phyloP scores from a whole-genome alignment of 768 basidiomycete genomes.

The Podaxis mareebaensis region DNA sequence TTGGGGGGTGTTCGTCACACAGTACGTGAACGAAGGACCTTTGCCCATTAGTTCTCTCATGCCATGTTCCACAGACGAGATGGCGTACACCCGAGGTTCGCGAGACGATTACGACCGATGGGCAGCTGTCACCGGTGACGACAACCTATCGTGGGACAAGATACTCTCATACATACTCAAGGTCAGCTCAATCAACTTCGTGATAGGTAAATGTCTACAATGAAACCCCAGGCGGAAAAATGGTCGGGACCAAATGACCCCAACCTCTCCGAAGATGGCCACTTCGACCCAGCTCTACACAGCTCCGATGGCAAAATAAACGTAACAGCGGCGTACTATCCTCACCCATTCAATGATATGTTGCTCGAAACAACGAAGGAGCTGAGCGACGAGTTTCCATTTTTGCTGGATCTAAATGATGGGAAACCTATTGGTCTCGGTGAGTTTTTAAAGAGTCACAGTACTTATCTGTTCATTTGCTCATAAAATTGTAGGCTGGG shows the following conservation, averaged over 20 bases:
- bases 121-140: conserved; percentile 13
- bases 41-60: background rate
- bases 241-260: conserved; percentile 16
- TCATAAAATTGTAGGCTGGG: conserved; percentile 18
- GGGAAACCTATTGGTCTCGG: conserved; percentile 42
- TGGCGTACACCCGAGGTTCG: conserved; percentile 14
- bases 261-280: conserved; percentile 16
- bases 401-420: conserved; percentile 40
- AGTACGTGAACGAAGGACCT: conserved; percentile 19
- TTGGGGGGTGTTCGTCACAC: conserved; percentile 30
- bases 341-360: conserved; percentile 13
- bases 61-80: background rate
- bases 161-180: conserved; percentile 14
- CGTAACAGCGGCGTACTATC: conserved; percentile 27
- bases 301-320: conserved; percentile 22
- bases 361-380: conserved; percentile 28
- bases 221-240: background rate
- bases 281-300: conserved; percentile 32
- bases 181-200: background rate
- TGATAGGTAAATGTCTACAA: background rate
- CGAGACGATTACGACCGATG: conserved; percentile 13
- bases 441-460: conserved; percentile 19
- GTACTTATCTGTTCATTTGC: background rate
- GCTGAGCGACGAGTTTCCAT: conserved; percentile 34
- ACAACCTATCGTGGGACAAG: conserved; percentile 17